phyloP scores from a whole-genome alignment of 2,329 filamentous ascomycete species.

The Canariomyces notabilis region DNA sequence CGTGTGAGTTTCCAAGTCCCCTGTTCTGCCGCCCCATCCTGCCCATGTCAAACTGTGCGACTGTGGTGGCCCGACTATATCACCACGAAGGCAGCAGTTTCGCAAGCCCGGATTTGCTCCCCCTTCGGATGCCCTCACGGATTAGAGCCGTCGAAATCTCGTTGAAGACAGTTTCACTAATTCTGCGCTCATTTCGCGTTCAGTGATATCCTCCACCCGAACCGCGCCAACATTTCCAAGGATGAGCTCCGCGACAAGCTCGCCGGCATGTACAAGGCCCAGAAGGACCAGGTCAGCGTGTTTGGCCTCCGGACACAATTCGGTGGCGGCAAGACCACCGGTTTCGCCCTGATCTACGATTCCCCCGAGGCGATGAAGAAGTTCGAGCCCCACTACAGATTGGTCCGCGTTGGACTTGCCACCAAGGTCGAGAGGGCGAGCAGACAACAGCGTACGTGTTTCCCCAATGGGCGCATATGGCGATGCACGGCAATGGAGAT shows the following conservation, averaged over 20 bases:
- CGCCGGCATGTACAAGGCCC: constrained; percentile 92
- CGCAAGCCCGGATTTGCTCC: no score
- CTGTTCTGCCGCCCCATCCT: constrained; percentile 1
- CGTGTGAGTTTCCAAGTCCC: constrained; percentile 65
- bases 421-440: constrained; percentile 94
- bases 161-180: constrained; percentile 17
- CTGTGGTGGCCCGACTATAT: background rate
- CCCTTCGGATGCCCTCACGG: background rate
- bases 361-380: constrained; percentile 98
- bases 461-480: background rate
- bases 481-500: background rate
- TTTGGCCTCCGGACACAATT: constrained; percentile 98
- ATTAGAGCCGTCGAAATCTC: background rate
- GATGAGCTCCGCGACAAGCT: constrained; percentile 96
- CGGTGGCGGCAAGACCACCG: constrained; percentile 99
- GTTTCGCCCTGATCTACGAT: constrained; percentile 98
- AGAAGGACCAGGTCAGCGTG: constrained; percentile 95
- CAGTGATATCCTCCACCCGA: constrained; percentile 99
- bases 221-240: constrained; percentile 98
- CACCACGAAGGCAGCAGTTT: no score
- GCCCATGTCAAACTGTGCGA: constrained; percentile 1
- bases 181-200: constrained; percentile 6
- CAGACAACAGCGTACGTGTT: constrained; percentile 95
- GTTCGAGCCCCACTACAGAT: constrained; percentile 98
- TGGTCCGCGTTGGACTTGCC: constrained; percentile 87